phyloP scores from a whole-genome alignment of 1,284 basidiomycete species.

The Omphalotus olearius region DNA sequence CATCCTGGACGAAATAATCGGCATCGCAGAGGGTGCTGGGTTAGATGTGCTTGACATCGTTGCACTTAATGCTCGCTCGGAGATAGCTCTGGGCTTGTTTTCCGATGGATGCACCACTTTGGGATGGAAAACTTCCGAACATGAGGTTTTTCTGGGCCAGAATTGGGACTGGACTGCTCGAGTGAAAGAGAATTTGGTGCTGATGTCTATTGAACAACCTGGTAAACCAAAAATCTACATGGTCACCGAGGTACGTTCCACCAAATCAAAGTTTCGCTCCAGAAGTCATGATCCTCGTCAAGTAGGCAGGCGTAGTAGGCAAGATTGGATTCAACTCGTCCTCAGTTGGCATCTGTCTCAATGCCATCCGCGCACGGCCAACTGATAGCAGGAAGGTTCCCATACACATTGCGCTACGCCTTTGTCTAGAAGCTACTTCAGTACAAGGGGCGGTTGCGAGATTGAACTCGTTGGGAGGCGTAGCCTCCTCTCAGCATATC shows the following conservation, averaged over 20 bases:
- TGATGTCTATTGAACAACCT: conserved; percentile 16
- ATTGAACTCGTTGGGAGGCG: conserved; percentile 12
- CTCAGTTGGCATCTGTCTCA: conserved; percentile 16
- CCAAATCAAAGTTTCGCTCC: not conserved
- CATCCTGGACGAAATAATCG: conserved; percentile 10
- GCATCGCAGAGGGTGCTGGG: conserved; percentile 16
- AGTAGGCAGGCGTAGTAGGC: conserved; percentile 17
- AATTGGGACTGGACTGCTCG: conserved; percentile 18
- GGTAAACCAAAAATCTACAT: conserved; percentile 14
- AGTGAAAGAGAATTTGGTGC: conserved; percentile 14
- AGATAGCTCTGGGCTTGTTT: conserved; percentile 17
- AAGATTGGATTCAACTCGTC: conserved; percentile 19
- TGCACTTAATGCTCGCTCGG: conserved; percentile 18
- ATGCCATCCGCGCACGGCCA: conserved; percentile 18
- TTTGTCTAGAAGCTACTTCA: conserved; percentile 14
- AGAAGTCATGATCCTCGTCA: not conserved
- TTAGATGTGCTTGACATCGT: conserved; percentile 15
- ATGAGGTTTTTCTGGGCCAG: conserved; percentile 14
- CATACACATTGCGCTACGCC: conserved; percentile 16
- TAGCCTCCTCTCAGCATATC: conserved; percentile 17
- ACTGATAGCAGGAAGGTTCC: conserved; percentile 15
- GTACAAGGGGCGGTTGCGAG: conserved; percentile 9
- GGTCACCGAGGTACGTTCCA: conserved; percentile 13
- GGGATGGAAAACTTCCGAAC: conserved; percentile 11
- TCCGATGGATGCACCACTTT: conserved; percentile 18